Base-by-base conservation (phyloP, 805 yeast genomes). In the Grigorovia humatica region DNA sequence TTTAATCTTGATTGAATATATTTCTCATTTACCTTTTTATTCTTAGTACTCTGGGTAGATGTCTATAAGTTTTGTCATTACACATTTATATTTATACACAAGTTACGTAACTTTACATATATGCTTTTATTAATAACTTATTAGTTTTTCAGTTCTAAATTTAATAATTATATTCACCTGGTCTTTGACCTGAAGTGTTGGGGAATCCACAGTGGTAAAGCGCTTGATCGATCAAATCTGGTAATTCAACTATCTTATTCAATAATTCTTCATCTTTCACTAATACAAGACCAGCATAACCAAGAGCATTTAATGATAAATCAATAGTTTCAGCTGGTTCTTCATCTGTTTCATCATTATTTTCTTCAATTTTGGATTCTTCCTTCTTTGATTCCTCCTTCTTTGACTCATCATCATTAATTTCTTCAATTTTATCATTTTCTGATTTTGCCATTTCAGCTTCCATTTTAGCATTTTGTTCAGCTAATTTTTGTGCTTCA, bases 261-360 rank as follows among this genome's bases (percentile, higher is more conserved):
- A 72, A 74, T 30, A 77, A 69, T 47, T 80, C 80, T 50, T 78
- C 76, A 60, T 82, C 75, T 66, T 87, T 90, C 49, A 89, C 90
- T 52, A 86, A 74, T 48, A 90, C 64, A 56, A 91, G 67, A 1
- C 98, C 97, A 55, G 86, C 73, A 53, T 78, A 79, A 0, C 95
- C 97, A 46, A 88, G 77, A 0, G 96, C 76, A 63, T 91, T 91
- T 58, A 89, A 76, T 52, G 91, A 85, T 7, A 64, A 50, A 32
- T 82, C 68, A 47, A 70, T 51, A 9, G 71, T 72, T 44, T 49
- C 43, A n/a, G 41, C 46, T 27, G 47, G 47, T 32, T 46, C 46
- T 20, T 35, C 47, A 30, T 48, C 46, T 41, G 18, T 9, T 13
- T 12, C 47, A 38, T 46, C 48, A 11, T 35, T 8, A 20, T 18